Conservation (phyloP, 1,139 yeast genomes). For the Sugiyamaella xylanicola region DNA sequence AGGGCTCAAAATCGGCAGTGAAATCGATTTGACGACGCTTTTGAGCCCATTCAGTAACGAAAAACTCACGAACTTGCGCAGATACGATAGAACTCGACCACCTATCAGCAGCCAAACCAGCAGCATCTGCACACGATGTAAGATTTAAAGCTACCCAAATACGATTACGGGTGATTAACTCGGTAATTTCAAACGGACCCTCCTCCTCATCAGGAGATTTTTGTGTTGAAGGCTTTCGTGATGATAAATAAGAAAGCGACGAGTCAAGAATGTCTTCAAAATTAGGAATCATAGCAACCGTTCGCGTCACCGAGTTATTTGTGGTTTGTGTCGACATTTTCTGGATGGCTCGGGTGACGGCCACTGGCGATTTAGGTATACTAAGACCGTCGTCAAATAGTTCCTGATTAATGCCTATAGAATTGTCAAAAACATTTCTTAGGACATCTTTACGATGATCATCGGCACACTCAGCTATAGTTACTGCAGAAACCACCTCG, state of each 20-base stretch:
- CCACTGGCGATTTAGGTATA: conserved; percentile 41
- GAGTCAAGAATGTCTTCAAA: conserved; percentile 32
- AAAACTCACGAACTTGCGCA: conserved; percentile 42
- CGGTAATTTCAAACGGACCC: conserved; percentile 30
- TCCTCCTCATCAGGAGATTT: conserved; percentile 19
- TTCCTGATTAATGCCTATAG: conserved; percentile 44
- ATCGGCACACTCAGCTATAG: conserved; percentile 41
- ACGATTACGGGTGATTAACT: conserved; percentile 37
- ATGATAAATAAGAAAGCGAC: conserved; percentile 32
- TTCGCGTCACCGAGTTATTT: conserved; percentile 2
- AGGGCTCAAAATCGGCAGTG: conserved; percentile 46
- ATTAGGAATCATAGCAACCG: conserved; percentile 25
- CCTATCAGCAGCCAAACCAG: conserved; percentile 34
- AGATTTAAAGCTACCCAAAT: conserved; percentile 43
- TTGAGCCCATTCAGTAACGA: conserved; percentile 44
- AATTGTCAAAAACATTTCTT: conserved; percentile 44
- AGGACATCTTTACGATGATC: conserved; percentile 36
- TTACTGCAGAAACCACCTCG: conserved; percentile 43
- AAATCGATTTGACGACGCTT: conserved; percentile 41
- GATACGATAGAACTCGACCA: conserved; percentile 45
- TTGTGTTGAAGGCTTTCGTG: neutral
- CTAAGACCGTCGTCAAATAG: conserved; percentile 44
- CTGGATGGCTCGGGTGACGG: conserved; percentile 35
- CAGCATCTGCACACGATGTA: conserved; percentile 37
- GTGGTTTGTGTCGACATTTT: conserved; percentile 21